A percentile compares a stretch with the other conserved stretches of the same genome.
phyloP scores from a whole-genome alignment of 2,329 filamentous ascomycete genomes.

The Pseudogymnoascus sp. region DNA sequence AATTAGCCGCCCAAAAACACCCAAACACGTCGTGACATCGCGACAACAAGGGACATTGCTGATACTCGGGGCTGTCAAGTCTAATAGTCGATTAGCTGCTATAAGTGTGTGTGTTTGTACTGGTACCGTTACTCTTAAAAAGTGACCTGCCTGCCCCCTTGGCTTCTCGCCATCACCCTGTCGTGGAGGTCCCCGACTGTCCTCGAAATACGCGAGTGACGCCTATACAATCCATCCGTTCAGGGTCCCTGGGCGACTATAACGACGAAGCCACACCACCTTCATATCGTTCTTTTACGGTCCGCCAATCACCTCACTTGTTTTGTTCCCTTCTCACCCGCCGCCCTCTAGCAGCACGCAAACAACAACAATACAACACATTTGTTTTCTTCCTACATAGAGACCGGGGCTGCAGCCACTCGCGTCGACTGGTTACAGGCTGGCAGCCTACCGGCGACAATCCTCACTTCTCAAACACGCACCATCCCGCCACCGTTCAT shows the following conservation, averaged over 20 bases:
- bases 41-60: constrained; percentile 4
- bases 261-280: not conserved
- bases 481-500: not conserved
- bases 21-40: constrained; percentile 2
- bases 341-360: not conserved
- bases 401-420: not conserved
- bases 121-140: constrained; percentile 3
- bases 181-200: not conserved
- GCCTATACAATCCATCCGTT: not conserved
- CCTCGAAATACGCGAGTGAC: constrained; percentile 3
- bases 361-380: not conserved
- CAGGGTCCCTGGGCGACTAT: not conserved
- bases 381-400: not conserved
- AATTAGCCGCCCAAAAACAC: constrained; percentile 5
- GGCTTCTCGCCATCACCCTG: not conserved
- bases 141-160: constrained; percentile 2
- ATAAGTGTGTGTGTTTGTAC: not conserved
- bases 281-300: not conserved
- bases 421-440: not conserved
- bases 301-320: not conserved
- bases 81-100: not conserved
- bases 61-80: not conserved
- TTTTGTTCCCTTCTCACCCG: not conserved
- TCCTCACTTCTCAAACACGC: not conserved
- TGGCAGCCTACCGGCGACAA: not conserved